phyloP scores from a whole-genome alignment of 768 basidiomycete species.

The Mycena pura region DNA sequence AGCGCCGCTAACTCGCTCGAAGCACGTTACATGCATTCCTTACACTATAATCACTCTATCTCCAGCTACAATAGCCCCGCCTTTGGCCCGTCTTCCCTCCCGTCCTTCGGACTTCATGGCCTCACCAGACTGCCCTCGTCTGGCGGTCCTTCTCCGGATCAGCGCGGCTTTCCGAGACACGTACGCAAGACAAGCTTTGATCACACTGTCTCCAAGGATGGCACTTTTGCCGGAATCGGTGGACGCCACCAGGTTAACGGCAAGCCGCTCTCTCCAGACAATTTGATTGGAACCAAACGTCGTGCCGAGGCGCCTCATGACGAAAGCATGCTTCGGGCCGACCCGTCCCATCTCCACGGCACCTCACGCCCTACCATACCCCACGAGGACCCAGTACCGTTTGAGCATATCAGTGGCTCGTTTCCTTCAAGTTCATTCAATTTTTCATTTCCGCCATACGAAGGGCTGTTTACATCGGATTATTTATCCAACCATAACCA shows the following conservation, averaged over 20 bases:
- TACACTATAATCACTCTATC: slow-evolving; percentile 45
- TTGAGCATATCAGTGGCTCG: slow-evolving; percentile 46
- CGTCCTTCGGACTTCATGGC: slow-evolving; percentile 73
- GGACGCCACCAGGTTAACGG: slow-evolving; percentile 86
- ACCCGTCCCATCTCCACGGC: slow-evolving; percentile 65
- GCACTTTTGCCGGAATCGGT: slow-evolving; percentile 60
- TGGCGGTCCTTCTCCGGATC: slow-evolving; percentile 40
- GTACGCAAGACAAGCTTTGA: slow-evolving; percentile 96
- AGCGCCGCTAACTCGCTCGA: slow-evolving; percentile 37
- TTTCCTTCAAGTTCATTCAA: slow-evolving; percentile 77
- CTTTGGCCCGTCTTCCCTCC: slow-evolving; percentile 76
- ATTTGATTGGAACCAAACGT: slow-evolving; percentile 74
- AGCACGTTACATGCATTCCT: slow-evolving; percentile 34
- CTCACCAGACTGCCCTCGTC: slow-evolving; percentile 50
- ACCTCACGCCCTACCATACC: slow-evolving; percentile 35
- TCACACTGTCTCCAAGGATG: slow-evolving; percentile 82
- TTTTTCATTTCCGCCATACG: slow-evolving; percentile 74
- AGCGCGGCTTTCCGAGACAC: slow-evolving; percentile 77
- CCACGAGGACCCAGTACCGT: slow-evolving; percentile 48
- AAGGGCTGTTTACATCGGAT: slow-evolving; percentile 60
- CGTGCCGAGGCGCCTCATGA: slow-evolving; percentile 82
- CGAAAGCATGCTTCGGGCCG: slow-evolving; percentile 81
- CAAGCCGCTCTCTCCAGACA: slow-evolving; percentile 70
- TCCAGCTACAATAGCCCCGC: slow-evolving; percentile 54
- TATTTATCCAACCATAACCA: slow-evolving; percentile 28